Evolutionary conservation across 164 flowering plant species (phyloP).

Genomic region (Akebia trifoliata): DNA sequence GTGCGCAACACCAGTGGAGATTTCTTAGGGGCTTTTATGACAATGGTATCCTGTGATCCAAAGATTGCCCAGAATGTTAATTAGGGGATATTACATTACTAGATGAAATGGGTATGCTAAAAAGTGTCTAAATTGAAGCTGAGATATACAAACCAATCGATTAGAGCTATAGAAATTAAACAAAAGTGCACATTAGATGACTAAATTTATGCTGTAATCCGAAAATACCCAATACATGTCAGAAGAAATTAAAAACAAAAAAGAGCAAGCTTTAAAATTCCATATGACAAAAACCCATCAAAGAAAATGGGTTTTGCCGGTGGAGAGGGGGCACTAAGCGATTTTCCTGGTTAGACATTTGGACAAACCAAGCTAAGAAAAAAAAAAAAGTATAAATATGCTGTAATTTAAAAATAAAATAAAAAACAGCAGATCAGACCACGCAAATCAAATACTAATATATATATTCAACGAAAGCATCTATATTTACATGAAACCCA

Average conservation of each 20-base stretch:
- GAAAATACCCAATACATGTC: background rate
- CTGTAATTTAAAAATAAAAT: background rate
- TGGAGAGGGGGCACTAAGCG: background rate
- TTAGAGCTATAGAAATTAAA: background rate
- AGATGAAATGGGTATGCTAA: background rate
- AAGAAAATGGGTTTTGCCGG: too few species aligned
- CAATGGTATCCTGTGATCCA: conserved; percentile 38
- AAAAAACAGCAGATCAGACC: background rate
- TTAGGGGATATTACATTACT: background rate
- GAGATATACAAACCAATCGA: background rate
- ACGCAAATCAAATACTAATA: background rate
- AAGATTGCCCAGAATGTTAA: conserved; percentile 8
- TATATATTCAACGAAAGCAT: background rate
- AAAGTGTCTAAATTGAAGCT: background rate
- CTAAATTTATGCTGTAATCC: background rate
- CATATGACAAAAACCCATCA: too few species aligned
- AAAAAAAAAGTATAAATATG: background rate
- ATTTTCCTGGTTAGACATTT: conserved; percentile 3
- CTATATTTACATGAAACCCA: background rate
- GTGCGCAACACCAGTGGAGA: conserved; percentile 40
- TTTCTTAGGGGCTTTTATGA: conserved; percentile 45
- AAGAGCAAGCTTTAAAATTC: too few species aligned
- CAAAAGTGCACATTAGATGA: background rate
- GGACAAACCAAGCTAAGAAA: background rate
- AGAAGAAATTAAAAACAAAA: background rate